phyloP scores from a whole-genome alignment of 129 eudicot species.

The Flaveria trinervia region DNA sequence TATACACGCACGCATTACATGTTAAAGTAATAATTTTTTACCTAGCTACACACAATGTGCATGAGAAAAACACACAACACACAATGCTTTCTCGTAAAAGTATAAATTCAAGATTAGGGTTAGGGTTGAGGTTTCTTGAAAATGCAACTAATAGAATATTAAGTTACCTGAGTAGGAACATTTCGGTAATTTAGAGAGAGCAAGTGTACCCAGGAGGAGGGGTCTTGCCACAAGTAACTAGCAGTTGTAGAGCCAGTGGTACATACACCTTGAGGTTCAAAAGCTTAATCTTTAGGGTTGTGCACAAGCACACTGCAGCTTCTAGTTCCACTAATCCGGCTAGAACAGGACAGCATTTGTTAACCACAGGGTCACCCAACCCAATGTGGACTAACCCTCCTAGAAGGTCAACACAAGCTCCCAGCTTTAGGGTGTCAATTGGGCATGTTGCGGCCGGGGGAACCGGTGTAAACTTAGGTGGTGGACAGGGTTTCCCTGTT shows the following conservation, averaged over 20 bases:
- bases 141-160: neutral
- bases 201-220: slow-evolving; percentile 95
- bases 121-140: neutral
- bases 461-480: slow-evolving; percentile 32
- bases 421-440: slow-evolving; percentile 68
- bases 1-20: too few relatives aligned
- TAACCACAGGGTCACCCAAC: slow-evolving; percentile 66
- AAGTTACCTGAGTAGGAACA: slow-evolving; percentile 35
- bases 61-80: too few relatives aligned
- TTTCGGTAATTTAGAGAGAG: slow-evolving; percentile 48
- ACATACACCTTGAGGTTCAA: slow-evolving; percentile 58
- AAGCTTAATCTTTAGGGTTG: slow-evolving; percentile 71
- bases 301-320: slow-evolving; percentile 90
- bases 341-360: slow-evolving; percentile 71
- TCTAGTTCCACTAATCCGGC: slow-evolving; percentile 66
- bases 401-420: slow-evolving; percentile 86
- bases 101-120: slow-evolving; percentile 12
- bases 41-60: too few relatives aligned
- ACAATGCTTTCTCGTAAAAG: too few relatives aligned
- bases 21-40: too few relatives aligned
- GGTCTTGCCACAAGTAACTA: slow-evolving; percentile 78
- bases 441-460: slow-evolving; percentile 46
- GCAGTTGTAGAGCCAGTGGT: slow-evolving; percentile 79
- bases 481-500: slow-evolving; percentile 43
- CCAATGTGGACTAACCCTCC: slow-evolving; percentile 76